These are phyloP conservation scores for Ascochyta viciae-villosae DNA, from an alignment of 2,329 filamentous ascomycete species.

Conservation along the genomic window DNA sequence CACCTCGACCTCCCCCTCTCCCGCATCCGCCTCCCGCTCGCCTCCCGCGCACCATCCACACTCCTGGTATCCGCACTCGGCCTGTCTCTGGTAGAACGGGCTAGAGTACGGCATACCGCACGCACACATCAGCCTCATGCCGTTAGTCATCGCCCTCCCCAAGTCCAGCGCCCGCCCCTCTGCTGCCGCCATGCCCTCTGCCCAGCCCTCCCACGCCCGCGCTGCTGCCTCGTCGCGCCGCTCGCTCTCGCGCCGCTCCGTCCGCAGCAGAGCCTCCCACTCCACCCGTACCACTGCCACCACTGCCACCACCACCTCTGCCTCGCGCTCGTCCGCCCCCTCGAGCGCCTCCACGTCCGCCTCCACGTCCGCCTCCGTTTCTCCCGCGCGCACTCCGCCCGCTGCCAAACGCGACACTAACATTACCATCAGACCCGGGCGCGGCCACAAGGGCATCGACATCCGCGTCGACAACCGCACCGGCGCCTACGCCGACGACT, in stretches of 20 bases:
- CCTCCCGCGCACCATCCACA: no score
- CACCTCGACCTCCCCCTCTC: no score
- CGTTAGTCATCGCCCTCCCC: constrained; percentile 52
- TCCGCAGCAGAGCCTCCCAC: constrained; percentile 34
- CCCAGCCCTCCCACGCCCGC: constrained; percentile 2
- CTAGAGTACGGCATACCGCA: constrained; percentile 43
- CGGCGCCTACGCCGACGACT: constrained; percentile 42
- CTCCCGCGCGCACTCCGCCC: constrained; percentile 30
- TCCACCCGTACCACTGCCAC: constrained; percentile 32
- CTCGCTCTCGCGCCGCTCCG: constrained; percentile 41
- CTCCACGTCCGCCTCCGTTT: constrained; percentile 27
- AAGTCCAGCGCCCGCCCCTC: constrained; percentile 18
- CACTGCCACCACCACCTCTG: constrained; percentile 29
- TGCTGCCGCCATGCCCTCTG: constrained; percentile 14
- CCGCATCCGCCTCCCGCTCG: no score
- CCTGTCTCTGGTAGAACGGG: constrained; percentile 51
- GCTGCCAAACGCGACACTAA: constrained; percentile 45
- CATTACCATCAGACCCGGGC: constrained; percentile 43
- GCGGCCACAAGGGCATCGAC: constrained; percentile 48
- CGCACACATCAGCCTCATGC: constrained; percentile 48
- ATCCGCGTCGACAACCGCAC: constrained; percentile 45
- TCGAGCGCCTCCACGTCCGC: constrained; percentile 39
- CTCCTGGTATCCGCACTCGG: constrained; percentile 38
- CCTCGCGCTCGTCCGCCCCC: constrained; percentile 31
- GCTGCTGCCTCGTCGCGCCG: constrained; percentile 27